Evolutionary conservation across 257 asterid genomes (phyloP), one percentile per base, ranked within the genome.

Genomic region (Ehretia macrophylla): DNA sequence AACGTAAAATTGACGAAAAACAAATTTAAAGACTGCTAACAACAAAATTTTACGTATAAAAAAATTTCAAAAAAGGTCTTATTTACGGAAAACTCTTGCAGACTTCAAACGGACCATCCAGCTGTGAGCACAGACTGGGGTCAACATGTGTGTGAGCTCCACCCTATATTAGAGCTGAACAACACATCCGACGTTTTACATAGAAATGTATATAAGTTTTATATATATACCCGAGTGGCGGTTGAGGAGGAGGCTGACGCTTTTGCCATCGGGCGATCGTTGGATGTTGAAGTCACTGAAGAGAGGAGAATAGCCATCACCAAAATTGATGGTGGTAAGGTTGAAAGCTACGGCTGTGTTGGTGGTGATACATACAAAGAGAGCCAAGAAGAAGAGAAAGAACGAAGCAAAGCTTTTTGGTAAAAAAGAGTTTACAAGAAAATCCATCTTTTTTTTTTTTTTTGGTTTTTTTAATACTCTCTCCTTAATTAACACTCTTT

Each of bases 281-380:
- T 74, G 66, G 51, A 89, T 84, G 64, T 89, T 89, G 77, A 89
- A 89, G 51, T 82, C 76, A 75, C 97, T 81, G 60, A 89, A 89
- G 72, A 89, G 95, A 21, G 95, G 83, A n/a, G 81, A 74, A 75
- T 73, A 89, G 2, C 87, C 78, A 62, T 81, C 64, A 18, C 54
- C 64, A 53, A 73, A 89, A 21, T 81, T 68, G 67, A 82, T 72
- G 68, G 92, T 62, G 54, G 91, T 68, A 47, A 77, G 77, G 62
- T 89, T 81, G 69, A 81, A 82, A 12, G 79, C 74, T 32, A 64
- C 50, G 27, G 72, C 50, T 11, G 40, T 49, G 62, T 10, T 32
- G 72, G 68, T 50, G 44, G 32, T 55, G 59, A 60, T 71, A 64
- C 19, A 55, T 14, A 72, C 48, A 38, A 22, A 22, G 48, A 76